Conservation (phyloP, 495 filamentous ascomycete genomes). For the Xylaria nigripes region DNA sequence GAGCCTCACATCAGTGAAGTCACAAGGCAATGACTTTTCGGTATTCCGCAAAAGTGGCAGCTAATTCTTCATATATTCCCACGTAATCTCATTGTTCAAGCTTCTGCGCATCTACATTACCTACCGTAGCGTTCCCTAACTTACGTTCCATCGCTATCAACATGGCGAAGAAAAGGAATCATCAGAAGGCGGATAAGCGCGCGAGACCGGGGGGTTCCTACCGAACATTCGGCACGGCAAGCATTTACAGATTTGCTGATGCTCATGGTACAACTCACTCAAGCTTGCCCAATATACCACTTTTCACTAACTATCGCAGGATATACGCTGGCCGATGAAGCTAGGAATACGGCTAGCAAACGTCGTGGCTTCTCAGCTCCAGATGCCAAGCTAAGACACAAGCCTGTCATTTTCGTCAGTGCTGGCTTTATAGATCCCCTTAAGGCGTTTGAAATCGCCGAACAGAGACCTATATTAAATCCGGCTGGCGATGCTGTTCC, state of each 20-base stretch:
- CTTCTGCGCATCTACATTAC: too few relatives aligned
- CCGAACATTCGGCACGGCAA: too few relatives aligned
- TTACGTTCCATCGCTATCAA: too few relatives aligned
- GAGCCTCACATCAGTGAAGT: too few relatives aligned
- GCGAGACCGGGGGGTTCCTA: neutral
- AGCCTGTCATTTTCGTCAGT: conserved; percentile 66
- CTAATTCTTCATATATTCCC: conserved; percentile 4
- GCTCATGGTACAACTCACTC: conserved; percentile 11
- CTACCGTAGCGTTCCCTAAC: too few relatives aligned
- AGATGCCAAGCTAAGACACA: conserved; percentile 37
- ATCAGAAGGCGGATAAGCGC: neutral
- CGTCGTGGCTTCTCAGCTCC: conserved; percentile 30
- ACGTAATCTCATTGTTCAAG: neutral
- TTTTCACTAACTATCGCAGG: conserved; percentile 17
- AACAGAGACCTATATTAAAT: neutral
- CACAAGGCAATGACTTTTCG: conserved; percentile 1
- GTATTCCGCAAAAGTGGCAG: neutral
- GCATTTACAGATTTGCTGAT: neutral
- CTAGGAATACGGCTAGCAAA: conserved; percentile 63
- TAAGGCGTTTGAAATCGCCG: conserved; percentile 20
- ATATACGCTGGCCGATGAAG: conserved; percentile 67
- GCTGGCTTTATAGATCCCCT: conserved; percentile 53
- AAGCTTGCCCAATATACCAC: neutral
- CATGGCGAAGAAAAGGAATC: conserved; percentile 6
- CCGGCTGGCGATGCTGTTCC: neutral